Percentiles rank a stretch among this genome's conserved stretches.
phyloP scores from a whole-genome alignment of 1,284 basidiomycete species.

The Apiotrichum domesticum region DNA sequence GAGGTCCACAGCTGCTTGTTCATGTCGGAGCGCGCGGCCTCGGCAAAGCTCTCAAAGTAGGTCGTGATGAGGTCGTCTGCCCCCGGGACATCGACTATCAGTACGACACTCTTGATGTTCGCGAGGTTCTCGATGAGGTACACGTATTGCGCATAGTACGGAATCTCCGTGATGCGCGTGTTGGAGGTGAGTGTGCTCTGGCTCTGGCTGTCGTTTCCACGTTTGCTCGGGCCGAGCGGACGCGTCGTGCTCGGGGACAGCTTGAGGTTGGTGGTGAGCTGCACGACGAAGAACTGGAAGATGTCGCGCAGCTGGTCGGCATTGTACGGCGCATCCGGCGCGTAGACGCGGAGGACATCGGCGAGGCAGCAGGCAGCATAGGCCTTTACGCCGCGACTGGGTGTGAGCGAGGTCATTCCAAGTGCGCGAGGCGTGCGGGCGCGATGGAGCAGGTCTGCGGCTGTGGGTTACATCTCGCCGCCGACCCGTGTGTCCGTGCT shows the following conservation, averaged over 20 bases:
- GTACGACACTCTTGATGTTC: constrained; percentile 87
- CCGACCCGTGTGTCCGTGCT: too few relatives aligned
- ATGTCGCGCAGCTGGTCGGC: constrained; percentile 78
- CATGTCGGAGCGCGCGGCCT: constrained; percentile 67
- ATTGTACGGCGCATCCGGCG: constrained; percentile 94
- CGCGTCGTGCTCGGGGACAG: constrained; percentile 48
- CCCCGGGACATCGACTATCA: constrained; percentile 83
- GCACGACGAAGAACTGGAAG: constrained; percentile 87
- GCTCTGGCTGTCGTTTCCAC: constrained; percentile 11
- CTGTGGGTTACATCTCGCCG: too few relatives aligned
- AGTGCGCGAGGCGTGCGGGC: too few relatives aligned
- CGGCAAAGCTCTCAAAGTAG: constrained; percentile 78
- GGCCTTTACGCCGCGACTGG: constrained; percentile 71
- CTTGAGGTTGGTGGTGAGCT: constrained; percentile 69
- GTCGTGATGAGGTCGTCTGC: constrained; percentile 78
- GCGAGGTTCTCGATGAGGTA: constrained; percentile 86
- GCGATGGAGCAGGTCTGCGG: too few relatives aligned
- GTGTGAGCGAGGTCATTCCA: constrained; percentile 1
- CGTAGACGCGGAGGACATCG: constrained; percentile 86
- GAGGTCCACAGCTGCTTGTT: constrained; percentile 84
- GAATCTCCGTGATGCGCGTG: constrained; percentile 39
- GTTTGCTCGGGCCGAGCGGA: constrained; percentile 25
- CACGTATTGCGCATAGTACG: constrained; percentile 83
- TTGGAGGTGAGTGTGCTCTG: constrained; percentile 48
- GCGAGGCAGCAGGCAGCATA: constrained; percentile 90